phyloP scores from a whole-genome alignment of 2,329 filamentous ascomycete genomes.

The Phialemoniopsis sp. region DNA sequence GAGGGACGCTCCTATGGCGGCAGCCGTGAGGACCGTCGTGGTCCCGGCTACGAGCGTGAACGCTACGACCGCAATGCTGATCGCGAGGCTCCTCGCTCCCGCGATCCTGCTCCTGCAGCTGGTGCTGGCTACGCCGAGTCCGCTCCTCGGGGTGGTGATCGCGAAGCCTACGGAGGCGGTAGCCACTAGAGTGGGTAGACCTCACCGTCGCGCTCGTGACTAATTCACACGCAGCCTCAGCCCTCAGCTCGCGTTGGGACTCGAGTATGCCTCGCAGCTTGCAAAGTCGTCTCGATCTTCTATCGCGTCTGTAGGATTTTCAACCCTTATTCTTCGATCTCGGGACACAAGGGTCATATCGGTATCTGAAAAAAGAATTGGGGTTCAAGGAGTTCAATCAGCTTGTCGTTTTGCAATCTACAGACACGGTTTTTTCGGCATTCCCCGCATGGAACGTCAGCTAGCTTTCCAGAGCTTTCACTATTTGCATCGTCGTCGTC shows the following conservation, averaged over 20 bases:
- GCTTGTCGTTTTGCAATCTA: too few relatives aligned
- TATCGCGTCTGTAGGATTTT: conserved; percentile 12
- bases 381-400: too few relatives aligned
- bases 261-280: too few relatives aligned
- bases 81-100: conserved; percentile 32
- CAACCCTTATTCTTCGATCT: too few relatives aligned
- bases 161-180: conserved; percentile 37
- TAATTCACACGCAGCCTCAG: too few relatives aligned
- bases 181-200: background rate
- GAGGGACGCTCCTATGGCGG: conserved; percentile 19
- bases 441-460: too few relatives aligned
- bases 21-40: conserved; percentile 25
- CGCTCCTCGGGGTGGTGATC: conserved; percentile 35
- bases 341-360: conserved; percentile 1
- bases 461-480: too few relatives aligned
- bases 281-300: too few relatives aligned
- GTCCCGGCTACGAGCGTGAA: conserved; percentile 33
- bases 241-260: too few relatives aligned
- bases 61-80: conserved; percentile 51
- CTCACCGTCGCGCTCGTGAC: too few relatives aligned
- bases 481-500: too few relatives aligned
- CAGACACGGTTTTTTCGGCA: too few relatives aligned
- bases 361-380: background rate
- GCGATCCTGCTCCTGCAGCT: conserved; percentile 21
- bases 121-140: conserved; percentile 34